A percentile compares a stretch with the other conserved stretches of the same genome.
phyloP scores from a whole-genome alignment of 345 rosid genomes.

The Rhodomyrtus tomentosa region DNA sequence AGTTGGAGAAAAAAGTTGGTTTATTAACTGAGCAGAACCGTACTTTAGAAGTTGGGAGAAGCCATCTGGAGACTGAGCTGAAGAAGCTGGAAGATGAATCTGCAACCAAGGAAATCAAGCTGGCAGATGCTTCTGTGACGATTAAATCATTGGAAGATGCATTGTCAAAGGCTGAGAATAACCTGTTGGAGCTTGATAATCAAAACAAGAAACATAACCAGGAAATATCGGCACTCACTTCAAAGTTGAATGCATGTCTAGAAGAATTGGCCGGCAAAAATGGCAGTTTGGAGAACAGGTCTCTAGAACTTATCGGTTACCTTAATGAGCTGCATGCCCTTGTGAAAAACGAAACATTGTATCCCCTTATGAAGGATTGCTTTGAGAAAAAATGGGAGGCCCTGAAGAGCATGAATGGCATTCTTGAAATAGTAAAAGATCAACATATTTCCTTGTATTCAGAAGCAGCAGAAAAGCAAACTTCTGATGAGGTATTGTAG shows the following conservation, averaged over 20 bases:
- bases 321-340: conserved; percentile 43
- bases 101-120: conserved; percentile 31
- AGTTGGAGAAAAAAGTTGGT: conserved; percentile 39
- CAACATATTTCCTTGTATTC: conserved; percentile 15
- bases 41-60: conserved; percentile 18
- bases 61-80: conserved; percentile 43
- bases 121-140: conserved; percentile 36
- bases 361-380: conserved; percentile 33
- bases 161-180: conserved; percentile 37
- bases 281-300: conserved; percentile 42
- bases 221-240: conserved; percentile 49
- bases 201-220: conserved; percentile 45
- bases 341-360: conserved; percentile 40
- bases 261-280: conserved; percentile 67
- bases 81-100: conserved; percentile 47
- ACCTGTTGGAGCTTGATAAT: conserved; percentile 38
- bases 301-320: conserved; percentile 38
- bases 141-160: conserved; percentile 54
- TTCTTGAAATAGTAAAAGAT: conserved; percentile 30
- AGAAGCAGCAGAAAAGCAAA: conserved; percentile 16
- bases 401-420: conserved; percentile 48
- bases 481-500: conserved; percentile 34
- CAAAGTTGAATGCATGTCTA: conserved; percentile 63
- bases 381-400: conserved; percentile 38
- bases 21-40: conserved; percentile 40